These are phyloP conservation scores for Tulasnella sp. DNA, from an alignment of 768 basidiomycete genomes.

Conservation along the genomic window DNA sequence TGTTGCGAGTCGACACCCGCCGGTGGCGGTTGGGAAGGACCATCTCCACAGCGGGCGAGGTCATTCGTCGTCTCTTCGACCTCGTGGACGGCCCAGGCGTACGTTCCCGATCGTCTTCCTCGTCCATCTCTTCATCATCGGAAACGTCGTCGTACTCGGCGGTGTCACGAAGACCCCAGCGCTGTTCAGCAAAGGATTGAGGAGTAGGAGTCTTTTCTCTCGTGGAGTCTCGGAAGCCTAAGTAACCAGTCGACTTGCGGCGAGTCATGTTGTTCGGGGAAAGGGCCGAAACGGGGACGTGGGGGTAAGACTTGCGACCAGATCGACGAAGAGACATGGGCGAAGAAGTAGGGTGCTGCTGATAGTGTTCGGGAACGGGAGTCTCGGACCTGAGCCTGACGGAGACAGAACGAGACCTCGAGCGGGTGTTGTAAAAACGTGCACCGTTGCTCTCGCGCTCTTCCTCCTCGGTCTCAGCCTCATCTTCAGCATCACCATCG, in stretches of 20 bases:
- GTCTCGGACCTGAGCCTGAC: not conserved
- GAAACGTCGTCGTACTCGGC: not conserved
- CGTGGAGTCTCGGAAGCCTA: not conserved
- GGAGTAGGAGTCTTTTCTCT: not conserved
- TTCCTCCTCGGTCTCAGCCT: slow-evolving; percentile 8
- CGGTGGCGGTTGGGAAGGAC: not conserved
- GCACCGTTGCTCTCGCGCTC: not conserved
- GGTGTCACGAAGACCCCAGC: not conserved
- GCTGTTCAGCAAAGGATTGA: not conserved
- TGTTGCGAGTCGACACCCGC: not conserved
- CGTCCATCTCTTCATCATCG: not conserved
- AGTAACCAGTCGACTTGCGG: not conserved
- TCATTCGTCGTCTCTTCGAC: not conserved
- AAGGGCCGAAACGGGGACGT: not conserved
- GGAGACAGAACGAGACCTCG: not conserved
- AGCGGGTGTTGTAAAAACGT: not conserved
- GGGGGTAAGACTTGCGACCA: not conserved
- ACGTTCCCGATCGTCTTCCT: not conserved
- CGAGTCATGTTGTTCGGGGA: not conserved
- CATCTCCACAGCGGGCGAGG: not conserved
- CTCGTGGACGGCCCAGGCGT: not conserved
- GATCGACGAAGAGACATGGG: not conserved
- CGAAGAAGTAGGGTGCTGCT: not conserved
- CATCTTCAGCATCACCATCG: not conserved
- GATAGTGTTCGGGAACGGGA: not conserved